Percentiles rank a stretch among this genome's conserved stretches.
These are phyloP conservation scores for Penicillium polonicum DNA, from an alignment of 2,329 filamentous ascomycete genomes.

Conservation along the genomic window DNA sequence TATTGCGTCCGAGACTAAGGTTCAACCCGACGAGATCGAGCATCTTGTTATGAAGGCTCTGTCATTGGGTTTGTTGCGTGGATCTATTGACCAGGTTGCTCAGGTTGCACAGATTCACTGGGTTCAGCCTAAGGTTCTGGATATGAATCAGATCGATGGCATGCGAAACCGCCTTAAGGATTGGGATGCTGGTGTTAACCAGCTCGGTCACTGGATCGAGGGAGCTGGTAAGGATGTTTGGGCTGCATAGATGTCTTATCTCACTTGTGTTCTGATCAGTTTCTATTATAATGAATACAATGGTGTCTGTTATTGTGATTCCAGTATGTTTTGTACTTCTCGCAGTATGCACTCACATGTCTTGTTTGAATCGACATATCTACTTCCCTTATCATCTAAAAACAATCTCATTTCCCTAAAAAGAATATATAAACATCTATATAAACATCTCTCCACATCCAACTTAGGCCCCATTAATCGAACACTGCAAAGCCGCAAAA, in stretches of 20 bases:
- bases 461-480: neutral
- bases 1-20: slow-evolving; percentile 89
- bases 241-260: slow-evolving; percentile 63
- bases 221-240: slow-evolving; percentile 90
- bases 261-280: slow-evolving; percentile 9
- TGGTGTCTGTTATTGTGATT: slow-evolving; percentile 5
- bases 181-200: slow-evolving; percentile 95
- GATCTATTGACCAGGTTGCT: slow-evolving; percentile 94
- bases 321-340: neutral
- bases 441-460: neutral
- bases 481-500: neutral
- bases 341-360: neutral
- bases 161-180: slow-evolving; percentile 87
- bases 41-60: slow-evolving; percentile 99
- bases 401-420: neutral
- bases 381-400: neutral
- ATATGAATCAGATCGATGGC: slow-evolving; percentile 89
- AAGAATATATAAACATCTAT: neutral
- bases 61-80: slow-evolving; percentile 82
- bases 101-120: slow-evolving; percentile 94
- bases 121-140: slow-evolving; percentile 97
- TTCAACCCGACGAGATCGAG: slow-evolving; percentile 87
- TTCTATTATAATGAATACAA: slow-evolving; percentile 27
- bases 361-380: too few species aligned
- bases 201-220: slow-evolving; percentile 96